phyloP scores from a whole-genome alignment of 495 filamentous ascomycete genomes.

The Penicillium bialowiezense region DNA sequence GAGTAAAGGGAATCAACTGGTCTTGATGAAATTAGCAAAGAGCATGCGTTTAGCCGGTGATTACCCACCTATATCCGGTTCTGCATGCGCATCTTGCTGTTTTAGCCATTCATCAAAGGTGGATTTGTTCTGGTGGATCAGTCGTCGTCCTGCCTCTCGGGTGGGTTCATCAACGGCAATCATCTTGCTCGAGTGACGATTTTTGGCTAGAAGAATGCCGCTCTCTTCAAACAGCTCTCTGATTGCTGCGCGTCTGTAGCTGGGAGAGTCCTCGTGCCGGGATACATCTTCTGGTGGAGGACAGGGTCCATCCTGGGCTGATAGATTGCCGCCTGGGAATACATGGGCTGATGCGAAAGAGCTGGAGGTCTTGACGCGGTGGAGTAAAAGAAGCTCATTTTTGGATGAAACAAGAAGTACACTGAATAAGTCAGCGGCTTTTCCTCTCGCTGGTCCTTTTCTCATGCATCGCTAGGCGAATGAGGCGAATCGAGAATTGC shows the following conservation, averaged over 20 bases:
- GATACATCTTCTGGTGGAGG: slow-evolving; percentile 39
- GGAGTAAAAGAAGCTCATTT: slow-evolving; percentile 85
- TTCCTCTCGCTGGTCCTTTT: not conserved
- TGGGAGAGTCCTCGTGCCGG: slow-evolving; percentile 63
- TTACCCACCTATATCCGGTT: slow-evolving; percentile 61
- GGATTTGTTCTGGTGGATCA: slow-evolving; percentile 60
- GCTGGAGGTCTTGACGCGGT: slow-evolving; percentile 74
- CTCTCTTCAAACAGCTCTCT: slow-evolving; percentile 95
- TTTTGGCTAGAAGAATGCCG: slow-evolving; percentile 76
- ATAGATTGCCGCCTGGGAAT: slow-evolving; percentile 91
- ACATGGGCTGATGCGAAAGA: slow-evolving; percentile 92
- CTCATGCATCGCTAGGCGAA: not conserved
- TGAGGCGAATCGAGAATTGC: not conserved
- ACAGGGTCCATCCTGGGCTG: slow-evolving; percentile 60
- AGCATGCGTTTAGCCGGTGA: slow-evolving; percentile 2
- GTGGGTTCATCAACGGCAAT: slow-evolving; percentile 57
- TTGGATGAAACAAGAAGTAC: slow-evolving; percentile 80
- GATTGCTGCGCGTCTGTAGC: slow-evolving; percentile 76
- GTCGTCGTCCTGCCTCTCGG: slow-evolving; percentile 62
- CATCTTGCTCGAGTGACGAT: slow-evolving; percentile 41
- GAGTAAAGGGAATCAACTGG: slow-evolving; percentile 76
- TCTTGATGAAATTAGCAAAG: slow-evolving; percentile 31
- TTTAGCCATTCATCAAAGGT: slow-evolving; percentile 67
- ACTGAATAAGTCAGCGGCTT: slow-evolving; percentile 41
- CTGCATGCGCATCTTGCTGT: slow-evolving; percentile 55